Evolutionary conservation across 2,329 filamentous ascomycete genomes (phyloP), one percentile per base, ranked within the genome.

Genomic region (Scedosporium minutisporum): DNA sequence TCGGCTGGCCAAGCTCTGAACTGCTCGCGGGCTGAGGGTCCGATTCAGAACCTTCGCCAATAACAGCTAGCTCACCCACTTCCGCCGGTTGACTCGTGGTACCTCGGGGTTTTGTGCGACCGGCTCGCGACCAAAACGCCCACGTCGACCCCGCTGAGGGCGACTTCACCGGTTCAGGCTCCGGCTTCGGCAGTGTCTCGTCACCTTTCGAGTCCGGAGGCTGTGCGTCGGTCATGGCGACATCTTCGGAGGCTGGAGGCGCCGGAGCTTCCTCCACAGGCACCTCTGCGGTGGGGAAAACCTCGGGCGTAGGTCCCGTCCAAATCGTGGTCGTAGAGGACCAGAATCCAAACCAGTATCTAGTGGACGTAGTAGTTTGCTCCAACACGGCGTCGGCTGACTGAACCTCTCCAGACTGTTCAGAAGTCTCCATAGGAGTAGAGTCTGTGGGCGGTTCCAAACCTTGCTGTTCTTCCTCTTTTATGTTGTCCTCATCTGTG

Each of bases 61-160:
- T 78, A 60, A 87, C 78, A 3, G 85, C 85, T 57, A 87, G 74
- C 68, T 81, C 77, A 25, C 78, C 85, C 66, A 72, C 69, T 68
- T 79, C 82, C 42, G 48, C 38, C 29, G 53, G 53, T n/a, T 58
- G 46, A 38, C 10, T 60, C 16, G 48, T 33, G 69, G 75, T 2
- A 65, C 63, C 2, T 69, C 41, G 10, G 69, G 62, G 58, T 75
- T 75, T 67, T 48, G 74, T 76, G 6, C 76, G 71, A 1, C 78
- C 73, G 66, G 87, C 85, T 57, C 81, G 83, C 14, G 87, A 91
- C 89, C 89, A 93, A 67, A 93, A 93, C 0, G 87, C 89, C 90
- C 90, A 93, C 0, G 87, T 89, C 0, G 89, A 88, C 12, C 83
- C 83, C 18, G 79, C 77, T 16, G 80, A 27, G 9, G 58, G 44